Evolutionary conservation across 192 early-diverging fungal species (phyloP).

Genomic region (Podila verticillata): DNA sequence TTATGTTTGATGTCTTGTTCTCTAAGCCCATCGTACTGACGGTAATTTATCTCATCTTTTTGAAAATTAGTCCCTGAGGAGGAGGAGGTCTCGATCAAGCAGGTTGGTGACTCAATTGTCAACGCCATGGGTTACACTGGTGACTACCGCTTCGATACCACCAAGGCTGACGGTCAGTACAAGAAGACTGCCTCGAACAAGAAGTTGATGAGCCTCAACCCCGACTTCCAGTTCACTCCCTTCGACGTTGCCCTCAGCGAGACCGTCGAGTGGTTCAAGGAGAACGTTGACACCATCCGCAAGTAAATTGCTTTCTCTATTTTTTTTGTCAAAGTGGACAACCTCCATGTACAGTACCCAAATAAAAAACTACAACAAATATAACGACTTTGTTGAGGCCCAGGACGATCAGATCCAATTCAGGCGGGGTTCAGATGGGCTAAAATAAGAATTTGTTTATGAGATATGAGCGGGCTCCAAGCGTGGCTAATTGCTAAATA

Average conservation of each 20-base stretch:
- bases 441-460: too few relatives aligned
- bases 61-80: conserved; percentile 69
- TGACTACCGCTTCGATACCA: conserved; percentile 74
- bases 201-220: conserved; percentile 74
- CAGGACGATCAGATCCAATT: too few relatives aligned
- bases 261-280: conserved; percentile 78
- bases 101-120: conserved; percentile 81
- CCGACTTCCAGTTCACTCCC: conserved; percentile 82
- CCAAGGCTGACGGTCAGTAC: conserved; percentile 80
- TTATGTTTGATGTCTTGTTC: conserved; percentile 5
- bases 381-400: too few relatives aligned
- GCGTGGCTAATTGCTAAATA: too few relatives aligned
- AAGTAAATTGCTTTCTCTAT: conserved; percentile 52
- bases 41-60: not conserved
- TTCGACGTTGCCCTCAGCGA: conserved; percentile 76
- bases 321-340: not conserved
- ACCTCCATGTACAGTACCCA: not conserved
- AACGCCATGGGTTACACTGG: conserved; percentile 73
- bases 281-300: conserved; percentile 72
- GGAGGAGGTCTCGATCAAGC: conserved; percentile 81
- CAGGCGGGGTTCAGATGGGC: too few relatives aligned
- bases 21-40: not conserved
- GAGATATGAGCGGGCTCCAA: too few relatives aligned
- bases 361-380: too few relatives aligned
- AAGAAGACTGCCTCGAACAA: conserved; percentile 89